Percentiles rank a stretch among this genome's conserved stretches.
Conservation (phyloP, 169 alveolate species). For the Eimeria acervulina region DNA sequence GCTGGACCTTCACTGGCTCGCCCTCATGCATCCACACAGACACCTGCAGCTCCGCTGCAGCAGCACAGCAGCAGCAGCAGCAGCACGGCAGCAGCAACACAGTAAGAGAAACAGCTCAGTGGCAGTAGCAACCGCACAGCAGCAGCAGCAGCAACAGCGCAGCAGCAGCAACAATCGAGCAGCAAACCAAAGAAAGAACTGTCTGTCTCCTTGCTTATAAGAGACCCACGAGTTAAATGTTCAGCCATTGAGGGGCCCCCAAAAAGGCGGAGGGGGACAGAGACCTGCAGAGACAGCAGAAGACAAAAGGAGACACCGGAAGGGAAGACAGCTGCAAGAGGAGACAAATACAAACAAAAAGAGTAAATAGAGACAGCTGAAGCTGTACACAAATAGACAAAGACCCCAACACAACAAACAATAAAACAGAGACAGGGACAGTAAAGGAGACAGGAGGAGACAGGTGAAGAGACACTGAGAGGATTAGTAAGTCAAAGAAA, state of each 20-base stretch:
- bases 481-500: neutral
- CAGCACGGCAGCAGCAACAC: neutral
- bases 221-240: slow-evolving; percentile 48
- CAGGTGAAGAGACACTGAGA: neutral
- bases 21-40: slow-evolving; percentile 49
- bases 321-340: neutral
- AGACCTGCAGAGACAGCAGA: neutral
- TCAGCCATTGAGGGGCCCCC: slow-evolving; percentile 75
- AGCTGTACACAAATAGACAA: neutral
- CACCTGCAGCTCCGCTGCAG: slow-evolving; percentile 29
- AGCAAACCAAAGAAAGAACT: too few species aligned
- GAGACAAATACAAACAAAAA: too few species aligned
- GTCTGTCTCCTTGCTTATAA: too few species aligned
- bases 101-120: neutral
- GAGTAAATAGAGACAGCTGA: neutral
- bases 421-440: neutral
- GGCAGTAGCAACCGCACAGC: neutral
- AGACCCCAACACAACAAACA: neutral
- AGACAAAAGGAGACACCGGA: neutral
- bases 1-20: slow-evolving; percentile 2
- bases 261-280: slow-evolving; percentile 74
- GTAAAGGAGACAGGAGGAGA: neutral
- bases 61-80: slow-evolving; percentile 27
- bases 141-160: too few species aligned
- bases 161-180: neutral